Conservation (phyloP, 1,284 basidiomycete species). For the Ustilago tritici region DNA sequence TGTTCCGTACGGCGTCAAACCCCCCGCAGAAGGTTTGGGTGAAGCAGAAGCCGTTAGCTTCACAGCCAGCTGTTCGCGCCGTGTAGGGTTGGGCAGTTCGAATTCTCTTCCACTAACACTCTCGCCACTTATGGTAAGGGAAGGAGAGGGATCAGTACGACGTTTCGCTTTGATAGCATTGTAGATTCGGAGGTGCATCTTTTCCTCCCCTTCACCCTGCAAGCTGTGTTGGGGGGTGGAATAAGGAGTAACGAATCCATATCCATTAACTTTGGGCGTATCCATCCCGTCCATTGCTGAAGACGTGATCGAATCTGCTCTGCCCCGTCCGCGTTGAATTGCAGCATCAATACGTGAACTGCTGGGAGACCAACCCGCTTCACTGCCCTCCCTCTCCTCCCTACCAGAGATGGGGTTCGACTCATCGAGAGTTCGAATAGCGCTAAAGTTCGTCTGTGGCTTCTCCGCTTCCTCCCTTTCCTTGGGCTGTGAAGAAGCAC, state of each 20-base stretch:
- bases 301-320: slow-evolving; percentile 12
- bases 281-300: background rate
- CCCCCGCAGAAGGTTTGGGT: background rate
- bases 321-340: slow-evolving; percentile 36
- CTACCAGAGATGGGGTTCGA: background rate
- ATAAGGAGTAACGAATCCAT: slow-evolving; percentile 57
- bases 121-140: background rate
- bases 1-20: slow-evolving; percentile 29
- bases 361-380: slow-evolving; percentile 42
- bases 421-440: slow-evolving; percentile 9
- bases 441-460: slow-evolving; percentile 21
- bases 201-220: slow-evolving; percentile 4
- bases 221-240: slow-evolving; percentile 27
- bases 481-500: background rate
- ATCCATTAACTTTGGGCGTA: slow-evolving; percentile 56
- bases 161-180: slow-evolving; percentile 24
- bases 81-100: slow-evolving; percentile 13
- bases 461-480: background rate
- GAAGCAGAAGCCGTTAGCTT: slow-evolving; percentile 13
- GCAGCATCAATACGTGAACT: slow-evolving; percentile 63
- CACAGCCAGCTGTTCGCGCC: slow-evolving; percentile 30
- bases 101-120: slow-evolving; percentile 15
- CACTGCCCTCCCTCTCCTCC: slow-evolving; percentile 21
- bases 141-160: background rate
- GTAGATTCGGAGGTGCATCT: slow-evolving; percentile 35